Evolutionary conservation across 371 early-diverging fungal species (phyloP).

Genomic region (Entomophthora muscae): DNA sequence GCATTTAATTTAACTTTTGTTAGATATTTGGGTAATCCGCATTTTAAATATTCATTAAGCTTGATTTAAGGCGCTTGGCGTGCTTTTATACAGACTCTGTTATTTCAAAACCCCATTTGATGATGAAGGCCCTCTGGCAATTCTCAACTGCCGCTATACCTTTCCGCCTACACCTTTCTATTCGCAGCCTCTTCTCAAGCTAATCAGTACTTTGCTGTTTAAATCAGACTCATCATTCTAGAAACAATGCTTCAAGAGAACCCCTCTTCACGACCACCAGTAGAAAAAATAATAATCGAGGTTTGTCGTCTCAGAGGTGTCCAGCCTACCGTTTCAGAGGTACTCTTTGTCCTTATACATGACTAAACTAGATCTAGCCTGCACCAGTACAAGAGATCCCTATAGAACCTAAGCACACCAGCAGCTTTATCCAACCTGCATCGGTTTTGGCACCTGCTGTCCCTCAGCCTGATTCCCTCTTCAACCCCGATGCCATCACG

Average conservation of each 20-base stretch:
- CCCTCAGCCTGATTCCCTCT: conserved; percentile 14
- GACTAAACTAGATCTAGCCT: conserved; percentile 15
- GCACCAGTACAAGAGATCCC: conserved; percentile 10
- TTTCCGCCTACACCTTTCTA: conserved; percentile 54
- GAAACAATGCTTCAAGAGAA: conserved; percentile 50
- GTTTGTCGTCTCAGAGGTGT: conserved; percentile 46
- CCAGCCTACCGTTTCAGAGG: conserved; percentile 41
- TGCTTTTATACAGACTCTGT: conserved; percentile 70
- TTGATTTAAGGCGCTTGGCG: conserved; percentile 70
- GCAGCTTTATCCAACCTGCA: conserved; percentile 14
- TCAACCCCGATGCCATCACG: conserved; percentile 25
- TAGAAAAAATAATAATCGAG: conserved; percentile 47
- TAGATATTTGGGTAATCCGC: conserved; percentile 3
- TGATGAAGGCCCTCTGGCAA: conserved; percentile 66
- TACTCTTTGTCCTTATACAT: conserved; percentile 18
- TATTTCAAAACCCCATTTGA: conserved; percentile 88
- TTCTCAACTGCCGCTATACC: conserved; percentile 66
- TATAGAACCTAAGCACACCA: conserved; percentile 14
- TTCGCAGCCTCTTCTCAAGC: conserved; percentile 31
- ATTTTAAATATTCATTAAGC: neutral
- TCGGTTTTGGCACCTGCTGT: conserved; percentile 18
- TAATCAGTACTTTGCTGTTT: conserved; percentile 32
- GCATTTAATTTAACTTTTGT: conserved; percentile 5
- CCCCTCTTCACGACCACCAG: conserved; percentile 45
- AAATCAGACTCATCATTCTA: neutral